Evolutionary conservation across 148 eudicot genomes (phyloP), one percentile per base, ranked within the genome.

Genomic region (Fagopyrum esculentum): DNA sequence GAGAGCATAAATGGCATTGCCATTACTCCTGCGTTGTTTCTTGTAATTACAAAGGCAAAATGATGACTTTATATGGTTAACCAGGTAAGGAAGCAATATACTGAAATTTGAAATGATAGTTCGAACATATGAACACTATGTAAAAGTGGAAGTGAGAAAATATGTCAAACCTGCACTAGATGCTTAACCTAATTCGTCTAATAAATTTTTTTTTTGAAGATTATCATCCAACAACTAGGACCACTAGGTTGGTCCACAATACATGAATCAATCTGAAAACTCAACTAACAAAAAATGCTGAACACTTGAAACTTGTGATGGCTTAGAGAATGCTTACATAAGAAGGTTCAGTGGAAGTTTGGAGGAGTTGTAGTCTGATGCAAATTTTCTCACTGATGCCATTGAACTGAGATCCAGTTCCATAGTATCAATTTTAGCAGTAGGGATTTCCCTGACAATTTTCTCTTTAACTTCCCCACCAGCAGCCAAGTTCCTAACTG

Each of bases 11-110:
- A 93, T 8, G 98, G 97, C 8, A 88, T 91, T 56, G 92, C 94
- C 98, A 93, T 93, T 4, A 89, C 75, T 45, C 98, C 98, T 71
- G 98, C 98, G 82, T 93, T 93, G 80, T 92, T 92, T 76, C 97
- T 90, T 73, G 30, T 30, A 76, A 80, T 44, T 66, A 49, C 45
- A 22, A 76, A 73, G 29, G 48, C 19, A 74, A 59, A 19, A n/a
- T 29, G 7, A 71, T 45, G 46, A 49, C 54, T 45, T n/a, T 26
- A 11, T 46, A 46, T 9, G 4, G 74, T 8, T 30, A 16, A 47
- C 29, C n/a, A 10, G 73, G 11, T 47, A 46, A 29, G 17, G 6
- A 17, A 26, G 16, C 44, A 17, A 17, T 19, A 9, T 17, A 19
- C 15, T n/a, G 30, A 17, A 46, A 71, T 17, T 19, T 47, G 40